phyloP scores from a whole-genome alignment of 345 rosid genomes.

The thale cress (Arabidopsis thaliana) region DNA sequence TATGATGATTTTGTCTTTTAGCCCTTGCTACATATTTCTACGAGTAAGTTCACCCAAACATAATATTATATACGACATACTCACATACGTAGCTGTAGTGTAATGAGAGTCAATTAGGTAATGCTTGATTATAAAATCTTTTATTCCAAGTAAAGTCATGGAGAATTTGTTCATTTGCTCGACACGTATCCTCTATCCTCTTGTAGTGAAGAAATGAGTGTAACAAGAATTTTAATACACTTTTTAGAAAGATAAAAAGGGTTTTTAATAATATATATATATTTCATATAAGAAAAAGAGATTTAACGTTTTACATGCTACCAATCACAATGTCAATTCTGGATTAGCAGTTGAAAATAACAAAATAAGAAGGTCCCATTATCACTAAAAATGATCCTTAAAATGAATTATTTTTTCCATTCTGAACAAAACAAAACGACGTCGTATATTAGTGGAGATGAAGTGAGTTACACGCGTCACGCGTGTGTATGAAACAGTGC shows the following conservation, averaged over 20 bases:
- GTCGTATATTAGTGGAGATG: background rate
- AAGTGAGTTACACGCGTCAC: conserved; percentile 25
- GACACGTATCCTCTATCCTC: conserved; percentile 33
- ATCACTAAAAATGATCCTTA: background rate
- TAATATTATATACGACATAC: background rate
- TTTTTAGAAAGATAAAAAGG: background rate
- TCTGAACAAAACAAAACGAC: background rate
- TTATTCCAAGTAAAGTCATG: conserved; percentile 1
- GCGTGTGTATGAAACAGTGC: conserved; percentile 34
- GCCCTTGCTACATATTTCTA: conserved; percentile 2
- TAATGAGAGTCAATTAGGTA: conserved; percentile 33
- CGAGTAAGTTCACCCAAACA: background rate
- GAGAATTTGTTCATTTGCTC: conserved; percentile 7
- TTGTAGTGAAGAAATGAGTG: conserved; percentile 33
- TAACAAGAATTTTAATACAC: conserved; percentile 3
- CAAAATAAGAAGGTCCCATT: background rate
- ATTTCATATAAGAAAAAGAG: background rate
- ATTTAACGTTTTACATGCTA: background rate
- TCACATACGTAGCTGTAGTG: conserved; percentile 20
- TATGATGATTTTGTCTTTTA: background rate
- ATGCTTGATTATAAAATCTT: conserved; percentile 23
- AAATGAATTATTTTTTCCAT: background rate
- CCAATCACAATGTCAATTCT: background rate
- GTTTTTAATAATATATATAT: background rate
- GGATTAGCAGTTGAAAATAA: background rate